Percentiles rank a stretch among this genome's conserved stretches.
phyloP scores from a whole-genome alignment of 441 rosid genomes.

The Corymbia calophylla region DNA sequence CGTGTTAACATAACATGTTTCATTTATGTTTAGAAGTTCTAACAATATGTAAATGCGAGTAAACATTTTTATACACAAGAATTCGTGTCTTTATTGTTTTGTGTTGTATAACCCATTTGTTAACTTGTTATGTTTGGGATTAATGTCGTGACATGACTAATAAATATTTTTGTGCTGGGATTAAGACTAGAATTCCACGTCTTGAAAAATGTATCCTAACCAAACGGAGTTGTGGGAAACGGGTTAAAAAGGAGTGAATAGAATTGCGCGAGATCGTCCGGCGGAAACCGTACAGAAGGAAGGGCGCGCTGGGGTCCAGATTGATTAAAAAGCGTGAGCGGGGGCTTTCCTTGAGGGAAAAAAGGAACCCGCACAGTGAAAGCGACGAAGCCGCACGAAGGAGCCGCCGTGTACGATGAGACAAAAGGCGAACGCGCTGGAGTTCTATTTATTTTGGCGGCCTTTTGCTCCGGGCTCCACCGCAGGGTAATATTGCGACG shows the following conservation, averaged over 20 bases:
- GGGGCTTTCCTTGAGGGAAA: background rate
- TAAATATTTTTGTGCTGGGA: background rate
- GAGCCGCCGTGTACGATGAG: background rate
- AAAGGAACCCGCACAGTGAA: background rate
- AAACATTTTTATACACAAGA: background rate
- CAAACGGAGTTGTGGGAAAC: background rate
- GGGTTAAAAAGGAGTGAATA: background rate
- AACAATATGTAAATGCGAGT: background rate
- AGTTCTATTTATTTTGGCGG: background rate
- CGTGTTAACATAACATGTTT: background rate
- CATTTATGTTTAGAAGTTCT: background rate
- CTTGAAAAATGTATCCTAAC: background rate
- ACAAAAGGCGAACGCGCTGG: background rate
- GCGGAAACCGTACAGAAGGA: accelerated
- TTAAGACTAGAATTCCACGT: background rate
- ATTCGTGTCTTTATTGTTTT: background rate
- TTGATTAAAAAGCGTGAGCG: accelerated
- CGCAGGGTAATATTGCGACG: background rate
- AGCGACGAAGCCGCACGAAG: background rate
- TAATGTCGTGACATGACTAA: background rate
- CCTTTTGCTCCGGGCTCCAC: background rate
- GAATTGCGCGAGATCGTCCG: no score
- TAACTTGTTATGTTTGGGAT: background rate
- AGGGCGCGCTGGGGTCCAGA: background rate
- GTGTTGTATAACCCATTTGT: background rate